These are phyloP conservation scores for Acidiella bohemica DNA, from an alignment of 495 filamentous ascomycete species.

Conservation along the genomic window DNA sequence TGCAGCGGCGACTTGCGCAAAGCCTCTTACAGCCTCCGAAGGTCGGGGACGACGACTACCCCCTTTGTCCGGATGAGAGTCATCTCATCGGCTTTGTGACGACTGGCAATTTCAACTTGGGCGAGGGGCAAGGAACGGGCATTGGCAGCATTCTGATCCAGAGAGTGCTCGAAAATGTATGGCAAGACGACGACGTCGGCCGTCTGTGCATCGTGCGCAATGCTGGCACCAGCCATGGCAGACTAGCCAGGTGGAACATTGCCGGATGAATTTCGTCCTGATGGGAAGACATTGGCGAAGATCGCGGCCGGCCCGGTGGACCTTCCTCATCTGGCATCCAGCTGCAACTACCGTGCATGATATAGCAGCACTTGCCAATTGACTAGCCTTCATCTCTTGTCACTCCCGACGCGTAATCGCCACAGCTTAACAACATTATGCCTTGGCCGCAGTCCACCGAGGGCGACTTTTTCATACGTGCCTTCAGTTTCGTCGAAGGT, in stretches of 20 bases:
- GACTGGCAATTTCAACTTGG: conserved; percentile 69
- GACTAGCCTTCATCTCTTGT: too few species aligned
- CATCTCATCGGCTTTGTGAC: conserved; percentile 90
- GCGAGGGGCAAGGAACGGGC: conserved; percentile 60
- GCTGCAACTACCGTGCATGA: too few species aligned
- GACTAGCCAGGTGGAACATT: conserved; percentile 67
- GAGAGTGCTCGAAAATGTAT: conserved; percentile 38
- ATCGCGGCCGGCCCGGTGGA: too few species aligned
- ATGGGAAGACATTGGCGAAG: too few species aligned
- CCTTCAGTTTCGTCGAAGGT: neutral
- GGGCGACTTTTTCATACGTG: conserved; percentile 1
- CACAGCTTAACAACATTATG: too few species aligned
- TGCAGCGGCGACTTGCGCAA: conserved; percentile 27
- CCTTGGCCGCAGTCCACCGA: conserved; percentile 1
- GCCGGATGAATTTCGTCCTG: too few species aligned
- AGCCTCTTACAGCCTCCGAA: conserved; percentile 26
- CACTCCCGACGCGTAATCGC: too few species aligned
- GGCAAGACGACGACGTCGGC: conserved; percentile 19
- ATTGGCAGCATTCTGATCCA: conserved; percentile 56
- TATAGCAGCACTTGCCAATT: too few species aligned
- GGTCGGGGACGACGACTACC: conserved; percentile 39
- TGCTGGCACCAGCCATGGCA: conserved; percentile 59
- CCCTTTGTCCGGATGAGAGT: conserved; percentile 53
- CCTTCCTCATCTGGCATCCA: too few species aligned
- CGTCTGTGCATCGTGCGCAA: conserved; percentile 68